Percentiles rank a stretch among this genome's conserved stretches.
Evolutionary conservation across 2,329 filamentous ascomycete species (phyloP).

Genomic region (Penicillium sp.): DNA sequence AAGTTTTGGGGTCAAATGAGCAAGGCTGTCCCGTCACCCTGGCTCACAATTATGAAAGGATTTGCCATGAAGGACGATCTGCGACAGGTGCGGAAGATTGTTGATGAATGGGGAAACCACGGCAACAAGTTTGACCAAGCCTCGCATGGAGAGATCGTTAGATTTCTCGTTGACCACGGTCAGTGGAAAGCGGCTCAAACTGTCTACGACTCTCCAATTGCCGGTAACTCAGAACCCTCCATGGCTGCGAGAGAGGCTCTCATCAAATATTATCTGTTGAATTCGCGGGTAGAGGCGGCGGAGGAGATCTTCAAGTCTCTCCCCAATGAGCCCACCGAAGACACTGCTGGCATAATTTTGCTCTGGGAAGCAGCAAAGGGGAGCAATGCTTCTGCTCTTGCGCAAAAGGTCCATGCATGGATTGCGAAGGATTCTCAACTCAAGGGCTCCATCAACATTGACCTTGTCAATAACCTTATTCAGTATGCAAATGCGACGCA

Average conservation of each 20-base stretch:
- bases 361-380: slow-evolving; percentile 73
- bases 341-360: slow-evolving; percentile 70
- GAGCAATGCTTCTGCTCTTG: slow-evolving; percentile 69
- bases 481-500: slow-evolving; percentile 68
- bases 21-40: slow-evolving; percentile 36
- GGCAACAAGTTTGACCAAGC: slow-evolving; percentile 50
- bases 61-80: slow-evolving; percentile 59
- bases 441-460: slow-evolving; percentile 59
- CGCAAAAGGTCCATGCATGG: slow-evolving; percentile 71
- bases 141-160: slow-evolving; percentile 55
- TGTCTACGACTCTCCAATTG: slow-evolving; percentile 64
- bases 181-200: slow-evolving; percentile 61
- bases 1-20: slow-evolving; percentile 40
- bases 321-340: slow-evolving; percentile 49
- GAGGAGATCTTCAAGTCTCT: slow-evolving; percentile 57
- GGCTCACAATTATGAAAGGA: slow-evolving; percentile 58
- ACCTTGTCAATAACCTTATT: slow-evolving; percentile 75
- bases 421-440: slow-evolving; percentile 47
- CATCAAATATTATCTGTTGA: slow-evolving; percentile 62
- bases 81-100: slow-evolving; percentile 59
- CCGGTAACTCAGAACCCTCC: slow-evolving; percentile 43
- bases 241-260: slow-evolving; percentile 54
- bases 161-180: slow-evolving; percentile 61
- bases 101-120: slow-evolving; percentile 53
- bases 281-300: slow-evolving; percentile 62